These are phyloP conservation scores for Aspergillus cristatus DNA, from an alignment of 495 filamentous ascomycete species.

Conservation along the genomic window DNA sequence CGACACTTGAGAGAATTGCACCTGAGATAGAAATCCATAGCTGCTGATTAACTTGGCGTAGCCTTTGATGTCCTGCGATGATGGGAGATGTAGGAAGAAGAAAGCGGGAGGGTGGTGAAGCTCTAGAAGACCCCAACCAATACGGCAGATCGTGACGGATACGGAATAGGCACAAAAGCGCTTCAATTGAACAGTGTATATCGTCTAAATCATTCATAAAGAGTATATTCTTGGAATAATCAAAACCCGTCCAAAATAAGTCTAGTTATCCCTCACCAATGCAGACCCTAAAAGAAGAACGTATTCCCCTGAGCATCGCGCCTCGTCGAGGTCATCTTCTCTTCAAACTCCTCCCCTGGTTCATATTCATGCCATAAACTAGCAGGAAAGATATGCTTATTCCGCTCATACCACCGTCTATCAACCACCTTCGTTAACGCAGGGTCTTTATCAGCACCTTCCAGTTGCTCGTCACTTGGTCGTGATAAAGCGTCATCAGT, in stretches of 20 bases:
- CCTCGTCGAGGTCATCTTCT: conserved; percentile 52
- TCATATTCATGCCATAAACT: conserved; percentile 96
- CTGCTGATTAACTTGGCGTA: background rate
- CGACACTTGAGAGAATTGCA: conserved; percentile 84
- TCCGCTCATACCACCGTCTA: conserved; percentile 89
- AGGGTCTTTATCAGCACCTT: conserved; percentile 72
- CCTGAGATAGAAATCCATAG: conserved; percentile 63
- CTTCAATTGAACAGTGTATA: too few relatives aligned
- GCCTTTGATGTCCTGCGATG: too few relatives aligned
- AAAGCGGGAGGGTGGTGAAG: background rate
- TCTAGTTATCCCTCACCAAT: too few relatives aligned
- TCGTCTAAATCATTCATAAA: too few relatives aligned
- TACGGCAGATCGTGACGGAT: too few relatives aligned
- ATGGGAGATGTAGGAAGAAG: background rate
- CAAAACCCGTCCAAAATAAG: too few relatives aligned
- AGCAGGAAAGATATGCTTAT: conserved; percentile 96
- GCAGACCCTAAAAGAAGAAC: conserved; percentile 96
- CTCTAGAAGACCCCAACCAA: background rate
- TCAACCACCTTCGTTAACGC: conserved; percentile 91
- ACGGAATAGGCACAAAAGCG: too few relatives aligned
- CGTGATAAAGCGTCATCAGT: conserved; percentile 38
- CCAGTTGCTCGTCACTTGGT: conserved; percentile 45
- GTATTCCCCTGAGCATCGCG: conserved; percentile 82
- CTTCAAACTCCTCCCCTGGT: conserved; percentile 73
- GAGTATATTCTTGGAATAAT: too few relatives aligned